These are phyloP conservation scores for Pelargonium myrrhifolium DNA, from an alignment of 441 rosid genomes.

Conservation along the genomic window DNA sequence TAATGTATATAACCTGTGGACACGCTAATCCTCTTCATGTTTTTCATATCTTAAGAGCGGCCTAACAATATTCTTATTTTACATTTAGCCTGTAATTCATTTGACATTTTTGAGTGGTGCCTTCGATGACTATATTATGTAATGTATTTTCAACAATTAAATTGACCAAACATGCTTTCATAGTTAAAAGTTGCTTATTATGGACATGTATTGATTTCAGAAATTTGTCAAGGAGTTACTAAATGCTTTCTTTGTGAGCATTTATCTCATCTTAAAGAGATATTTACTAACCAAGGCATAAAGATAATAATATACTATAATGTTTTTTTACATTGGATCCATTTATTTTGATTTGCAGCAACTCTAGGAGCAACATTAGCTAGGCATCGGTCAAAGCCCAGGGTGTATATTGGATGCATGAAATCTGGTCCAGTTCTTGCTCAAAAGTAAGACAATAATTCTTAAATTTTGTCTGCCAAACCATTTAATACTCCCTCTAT, in stretches of 20 bases:
- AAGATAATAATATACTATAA: not conserved
- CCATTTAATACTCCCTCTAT: not conserved
- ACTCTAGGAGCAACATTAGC: constrained; percentile 62
- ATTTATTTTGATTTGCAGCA: constrained; percentile 34
- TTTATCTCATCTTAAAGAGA: not conserved
- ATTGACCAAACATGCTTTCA: not conserved
- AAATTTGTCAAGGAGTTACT: not conserved
- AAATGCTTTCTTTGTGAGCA: constrained; percentile 2
- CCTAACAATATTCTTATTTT: too few species aligned
- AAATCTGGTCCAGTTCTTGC: constrained; percentile 85
- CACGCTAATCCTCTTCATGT: not conserved
- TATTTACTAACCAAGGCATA: not conserved
- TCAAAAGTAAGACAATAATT: constrained; percentile 50
- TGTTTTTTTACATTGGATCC: constrained; percentile 10
- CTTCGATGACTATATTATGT: not conserved
- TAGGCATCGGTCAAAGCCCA: constrained; percentile 54
- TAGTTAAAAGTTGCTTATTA: constrained; percentile 5
- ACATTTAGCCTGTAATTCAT: too few species aligned
- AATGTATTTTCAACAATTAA: not conserved
- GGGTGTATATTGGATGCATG: constrained; percentile 82
- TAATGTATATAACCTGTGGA: not conserved
- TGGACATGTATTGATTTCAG: not conserved
- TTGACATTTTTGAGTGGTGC: too few species aligned
- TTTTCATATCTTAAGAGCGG: not conserved
- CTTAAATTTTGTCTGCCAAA: not conserved